Percentiles rank a stretch among this genome's conserved stretches.
These are phyloP conservation scores for Stevia rebaudiana DNA, from an alignment of 140 eudicot genomes.

Conservation along the genomic window DNA sequence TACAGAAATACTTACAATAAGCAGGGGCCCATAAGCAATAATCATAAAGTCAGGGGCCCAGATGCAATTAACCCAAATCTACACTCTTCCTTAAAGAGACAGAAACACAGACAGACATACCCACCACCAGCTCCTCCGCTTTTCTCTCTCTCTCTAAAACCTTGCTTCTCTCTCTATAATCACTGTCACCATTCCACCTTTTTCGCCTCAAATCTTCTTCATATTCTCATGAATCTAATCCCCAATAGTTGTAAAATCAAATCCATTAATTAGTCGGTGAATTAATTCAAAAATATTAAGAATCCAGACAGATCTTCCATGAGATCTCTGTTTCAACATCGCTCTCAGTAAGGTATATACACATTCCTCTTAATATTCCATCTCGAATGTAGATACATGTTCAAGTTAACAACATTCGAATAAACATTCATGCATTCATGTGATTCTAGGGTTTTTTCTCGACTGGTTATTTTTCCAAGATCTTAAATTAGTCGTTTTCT, in stretches of 20 bases:
- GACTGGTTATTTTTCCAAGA: background rate
- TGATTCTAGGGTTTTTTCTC: slow-evolving; percentile 25
- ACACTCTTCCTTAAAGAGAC: slow-evolving; percentile 28
- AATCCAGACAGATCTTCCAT: slow-evolving; percentile 26
- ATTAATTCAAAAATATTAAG: slow-evolving; percentile 1
- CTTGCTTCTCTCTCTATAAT: slow-evolving; percentile 36
- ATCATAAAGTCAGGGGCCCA: background rate
- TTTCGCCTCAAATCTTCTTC: slow-evolving; percentile 17
- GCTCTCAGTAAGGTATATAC: slow-evolving; percentile 25
- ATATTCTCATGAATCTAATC: slow-evolving; percentile 18
- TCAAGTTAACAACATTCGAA: background rate
- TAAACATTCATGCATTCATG: slow-evolving; percentile 11
- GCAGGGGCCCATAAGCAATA: background rate
- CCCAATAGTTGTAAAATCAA: background rate
- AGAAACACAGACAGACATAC: slow-evolving; percentile 23
- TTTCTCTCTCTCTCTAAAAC: slow-evolving; percentile 24
- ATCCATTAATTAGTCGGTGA: background rate
- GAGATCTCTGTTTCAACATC: slow-evolving; percentile 18
- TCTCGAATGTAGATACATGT: slow-evolving; percentile 1
- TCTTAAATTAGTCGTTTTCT: background rate
- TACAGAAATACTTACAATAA: background rate
- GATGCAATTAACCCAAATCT: slow-evolving; percentile 14
- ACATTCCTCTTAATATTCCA: slow-evolving; percentile 13
- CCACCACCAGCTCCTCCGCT: slow-evolving; percentile 19
- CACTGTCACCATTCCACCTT: background rate